Base-by-base conservation (phyloP, 129 eudicot genomes). In the Apium graveolens region DNA sequence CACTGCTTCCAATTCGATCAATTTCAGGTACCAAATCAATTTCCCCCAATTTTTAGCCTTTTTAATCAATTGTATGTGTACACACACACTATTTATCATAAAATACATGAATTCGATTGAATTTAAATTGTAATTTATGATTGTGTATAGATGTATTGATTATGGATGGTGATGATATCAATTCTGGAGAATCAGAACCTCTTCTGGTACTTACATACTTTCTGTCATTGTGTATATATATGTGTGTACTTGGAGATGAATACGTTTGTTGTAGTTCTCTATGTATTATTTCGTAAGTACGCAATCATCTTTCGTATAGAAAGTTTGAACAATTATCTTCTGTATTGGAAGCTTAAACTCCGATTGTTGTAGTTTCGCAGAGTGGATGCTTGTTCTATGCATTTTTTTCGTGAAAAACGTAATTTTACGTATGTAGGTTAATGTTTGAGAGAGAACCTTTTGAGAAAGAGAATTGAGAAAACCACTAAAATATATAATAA, bases 121-220 rank as follows among this genome's bases (percentile, higher is more conserved):
- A 11, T 29, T 14, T 68, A 9, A 29, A 27, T 31, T 69, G 44
- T 35, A 10, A 70, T 35, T 44, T 12, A 4, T 44, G 35, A n/a
- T n/a, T 74, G 71, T 73, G 46, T 12, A 27, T 26, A 75, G 71
- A 48, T 57, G 48, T 39, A 27, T 42, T 55, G 24, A 68, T 76
- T 75, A 87, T 87, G 91, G 86, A 87, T 41, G 73, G 80, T 27
- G 79, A 75, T 11, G 76, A 71, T 35, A 48, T 83, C 27, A 24
- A 73, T 9, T 12, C 11, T 44, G 88, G 29, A 55, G 91, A 80
- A 70, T 74, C 88, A 70, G 71, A 79, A 31, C 78, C 85, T 21
- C n/a, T 84, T 26, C 34, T 82, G 91, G 91, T 87, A 80, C 74
- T 77, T 11, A n/a, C 10, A 24, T n/a, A 57, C n/a, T 10, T 5